Evolutionary conservation across 2,329 filamentous ascomycete species (phyloP), one percentile per base, ranked within the genome.

Genomic region (Alternaria rosae): DNA sequence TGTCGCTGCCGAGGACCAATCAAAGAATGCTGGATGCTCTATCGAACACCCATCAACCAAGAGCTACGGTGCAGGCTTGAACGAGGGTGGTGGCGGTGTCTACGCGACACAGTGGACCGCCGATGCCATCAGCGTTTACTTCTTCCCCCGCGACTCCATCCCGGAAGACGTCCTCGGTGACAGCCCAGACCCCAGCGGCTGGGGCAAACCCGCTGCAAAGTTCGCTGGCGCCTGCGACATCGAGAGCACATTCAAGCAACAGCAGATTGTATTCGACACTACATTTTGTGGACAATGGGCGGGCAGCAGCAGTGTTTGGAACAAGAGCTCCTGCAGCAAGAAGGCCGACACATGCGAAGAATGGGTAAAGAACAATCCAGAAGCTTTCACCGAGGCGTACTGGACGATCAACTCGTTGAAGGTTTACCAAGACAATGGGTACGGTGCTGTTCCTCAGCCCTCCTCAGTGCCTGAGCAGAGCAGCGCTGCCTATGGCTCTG

Each of bases 241-340:
- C 66, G 83, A 89, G 62, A 67, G 80, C 2, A 85, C 90, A 78
- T 96, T 97, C 82, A 82, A 82, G 62, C 80, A 90, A 62, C 86
- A 97, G 82, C 87, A 90, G 70, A 88, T 97, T 66, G 87, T 94
- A 66, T 89, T 95, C 78, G 88, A 94, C 80, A 95, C 89, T 1
- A 91, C 91, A 6, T 92, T 97, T 78, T 97, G 94, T 79, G 94
- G 94, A 20, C 87, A 91, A 74, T 97, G 93, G 93, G 93, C 93
- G 8, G 70, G 70, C n/a, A 59, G 42, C 3, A 92, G 92, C 23
- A 76, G 82, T 43, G 87, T 89, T 32, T 97, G 91, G 90, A 72
- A 74, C 51, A 73, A 77, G 30, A 84, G 89, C 62, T 84, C 85
- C 44, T 94, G 91, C 78, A 80, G 84, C 1, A 80, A 85, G 42